Conservation (phyloP, 1,139 yeast genomes). For the Sugiyamaella sp. region DNA sequence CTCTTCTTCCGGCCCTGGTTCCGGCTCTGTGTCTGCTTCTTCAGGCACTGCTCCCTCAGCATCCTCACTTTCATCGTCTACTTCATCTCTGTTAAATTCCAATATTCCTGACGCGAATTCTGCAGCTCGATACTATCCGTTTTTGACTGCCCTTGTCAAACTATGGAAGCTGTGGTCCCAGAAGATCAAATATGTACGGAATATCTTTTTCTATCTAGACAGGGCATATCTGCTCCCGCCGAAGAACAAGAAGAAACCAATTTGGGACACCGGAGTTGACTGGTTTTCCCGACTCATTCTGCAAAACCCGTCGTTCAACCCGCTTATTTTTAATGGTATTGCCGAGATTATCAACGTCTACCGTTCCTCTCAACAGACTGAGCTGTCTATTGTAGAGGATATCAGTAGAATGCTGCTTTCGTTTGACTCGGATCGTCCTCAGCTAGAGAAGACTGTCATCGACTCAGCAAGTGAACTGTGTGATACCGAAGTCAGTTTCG, state of each 20-base stretch:
- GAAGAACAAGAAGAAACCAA: constrained; percentile 36
- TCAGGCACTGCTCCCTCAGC: background rate
- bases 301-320: constrained; percentile 3
- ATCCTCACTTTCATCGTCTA: background rate
- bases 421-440: constrained; percentile 8
- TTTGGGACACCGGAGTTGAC: constrained; percentile 33
- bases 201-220: constrained; percentile 44
- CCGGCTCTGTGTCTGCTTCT: background rate
- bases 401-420: constrained; percentile 9
- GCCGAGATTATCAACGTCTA: constrained; percentile 10
- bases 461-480: constrained; percentile 11
- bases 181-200: constrained; percentile 35
- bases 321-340: constrained; percentile 5
- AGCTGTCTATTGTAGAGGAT: constrained; percentile 7
- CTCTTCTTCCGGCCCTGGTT: background rate
- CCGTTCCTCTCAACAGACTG: constrained; percentile 1
- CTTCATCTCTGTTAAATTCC: background rate
- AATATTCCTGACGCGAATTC: background rate
- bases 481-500: background rate
- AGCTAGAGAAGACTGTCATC: constrained; percentile 6
- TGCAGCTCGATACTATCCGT: constrained; percentile 1
- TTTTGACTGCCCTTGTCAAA: constrained; percentile 23
- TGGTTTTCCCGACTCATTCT: constrained; percentile 26
- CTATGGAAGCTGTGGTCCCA: constrained; percentile 37
- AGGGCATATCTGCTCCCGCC: constrained; percentile 41